Evolutionary conservation across 495 filamentous ascomycete genomes (phyloP).

Genomic region (Penicillium bovifimosum): DNA sequence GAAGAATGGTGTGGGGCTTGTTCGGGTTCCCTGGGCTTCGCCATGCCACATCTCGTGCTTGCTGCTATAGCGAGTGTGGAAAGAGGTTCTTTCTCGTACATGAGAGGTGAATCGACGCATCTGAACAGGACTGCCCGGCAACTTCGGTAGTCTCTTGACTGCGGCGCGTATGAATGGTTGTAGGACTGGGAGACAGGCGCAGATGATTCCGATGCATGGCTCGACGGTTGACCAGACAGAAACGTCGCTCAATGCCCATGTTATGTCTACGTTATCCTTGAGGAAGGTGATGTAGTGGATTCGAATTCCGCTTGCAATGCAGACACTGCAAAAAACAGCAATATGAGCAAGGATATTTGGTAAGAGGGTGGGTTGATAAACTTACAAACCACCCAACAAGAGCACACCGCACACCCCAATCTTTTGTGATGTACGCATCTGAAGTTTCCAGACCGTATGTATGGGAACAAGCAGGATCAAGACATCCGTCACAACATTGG

Average conservation of each 20-base stretch:
- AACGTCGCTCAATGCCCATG: conserved; percentile 33
- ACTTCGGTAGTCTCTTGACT: conserved; percentile 7
- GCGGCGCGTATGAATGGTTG: conserved; percentile 16
- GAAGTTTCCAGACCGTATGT: conserved; percentile 36
- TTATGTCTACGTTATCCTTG: conserved; percentile 24
- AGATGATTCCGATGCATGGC: conserved; percentile 37
- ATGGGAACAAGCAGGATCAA: conserved; percentile 49
- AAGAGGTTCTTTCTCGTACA: not conserved
- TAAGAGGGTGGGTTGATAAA: not conserved
- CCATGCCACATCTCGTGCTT: not conserved
- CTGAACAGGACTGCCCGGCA: not conserved
- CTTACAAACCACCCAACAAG: conserved; percentile 39
- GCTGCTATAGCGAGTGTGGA: not conserved
- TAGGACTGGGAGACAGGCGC: conserved; percentile 31
- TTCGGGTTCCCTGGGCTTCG: not conserved
- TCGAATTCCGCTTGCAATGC: conserved; percentile 18
- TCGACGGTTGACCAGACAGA: conserved; percentile 46
- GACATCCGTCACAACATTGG: conserved; percentile 49
- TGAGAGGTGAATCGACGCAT: not conserved
- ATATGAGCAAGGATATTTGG: not conserved
- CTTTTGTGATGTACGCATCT: conserved; percentile 41
- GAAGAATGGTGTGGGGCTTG: not conserved
- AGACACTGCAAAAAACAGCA: conserved; percentile 9
- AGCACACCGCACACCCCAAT: conserved; percentile 45
- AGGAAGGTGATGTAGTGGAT: conserved; percentile 27